Evolutionary conservation across 306 rosid genomes (phyloP).

Genomic region (Corylus heterophylla): DNA sequence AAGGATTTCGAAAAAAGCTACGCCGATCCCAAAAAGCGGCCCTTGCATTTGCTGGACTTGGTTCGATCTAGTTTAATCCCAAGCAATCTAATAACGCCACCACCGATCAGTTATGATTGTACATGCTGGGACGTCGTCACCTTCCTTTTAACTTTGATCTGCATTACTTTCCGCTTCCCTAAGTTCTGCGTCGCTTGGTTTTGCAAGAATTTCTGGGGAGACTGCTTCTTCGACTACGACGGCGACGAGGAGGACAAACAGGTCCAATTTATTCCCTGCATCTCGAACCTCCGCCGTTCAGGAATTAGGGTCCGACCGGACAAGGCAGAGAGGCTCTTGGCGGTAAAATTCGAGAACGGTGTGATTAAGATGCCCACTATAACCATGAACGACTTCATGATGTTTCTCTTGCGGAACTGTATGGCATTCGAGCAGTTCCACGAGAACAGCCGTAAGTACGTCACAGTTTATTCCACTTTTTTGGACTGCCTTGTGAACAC

Average conservation of each 20-base stretch:
- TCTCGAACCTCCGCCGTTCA: slow-evolving; percentile 41
- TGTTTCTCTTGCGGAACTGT: slow-evolving; percentile 27
- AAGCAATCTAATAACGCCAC: background rate
- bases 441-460: slow-evolving; percentile 26
- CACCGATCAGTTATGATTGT: accelerated
- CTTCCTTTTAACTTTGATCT: too few relatives aligned
- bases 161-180: too few relatives aligned
- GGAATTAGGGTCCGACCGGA: slow-evolving; percentile 24
- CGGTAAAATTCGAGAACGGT: slow-evolving; percentile 29
- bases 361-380: slow-evolving; percentile 36
- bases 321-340: slow-evolving; percentile 29
- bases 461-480: slow-evolving; percentile 42
- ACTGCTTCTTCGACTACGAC: too few relatives aligned
- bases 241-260: background rate
- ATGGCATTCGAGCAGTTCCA: slow-evolving; percentile 50
- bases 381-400: slow-evolving; percentile 41
- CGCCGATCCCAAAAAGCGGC: too few relatives aligned
- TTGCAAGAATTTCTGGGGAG: too few relatives aligned
- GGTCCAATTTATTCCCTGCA: slow-evolving; percentile 38
- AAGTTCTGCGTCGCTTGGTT: accelerated
- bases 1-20: too few relatives aligned
- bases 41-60: background rate
- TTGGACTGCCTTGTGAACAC: slow-evolving; percentile 41
- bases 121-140: too few relatives aligned
- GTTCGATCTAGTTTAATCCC: slow-evolving; percentile 32